Conservation (phyloP, 768 basidiomycete genomes). For the Tephrocybe sp. region DNA sequence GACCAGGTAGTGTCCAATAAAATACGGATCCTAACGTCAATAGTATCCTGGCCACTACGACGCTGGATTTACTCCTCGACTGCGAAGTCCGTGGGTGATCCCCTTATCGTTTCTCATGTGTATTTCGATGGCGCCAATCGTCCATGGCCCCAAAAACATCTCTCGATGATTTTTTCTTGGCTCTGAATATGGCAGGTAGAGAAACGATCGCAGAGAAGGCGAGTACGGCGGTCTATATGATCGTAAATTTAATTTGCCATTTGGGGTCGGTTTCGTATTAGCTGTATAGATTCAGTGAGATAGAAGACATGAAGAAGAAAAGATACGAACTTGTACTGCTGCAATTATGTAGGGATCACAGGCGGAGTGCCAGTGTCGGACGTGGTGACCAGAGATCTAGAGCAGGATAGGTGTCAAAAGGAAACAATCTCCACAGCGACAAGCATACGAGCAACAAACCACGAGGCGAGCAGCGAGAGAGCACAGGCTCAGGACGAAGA, state of each 20-base stretch:
- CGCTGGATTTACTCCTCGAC: not conserved
- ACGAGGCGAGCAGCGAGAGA: no score
- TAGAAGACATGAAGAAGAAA: no score
- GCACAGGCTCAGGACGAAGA: no score
- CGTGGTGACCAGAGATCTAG: no score
- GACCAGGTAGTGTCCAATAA: slow-evolving; percentile 49
- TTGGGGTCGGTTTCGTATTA: slow-evolving; percentile 75
- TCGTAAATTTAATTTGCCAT: slow-evolving; percentile 74
- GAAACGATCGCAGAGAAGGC: slow-evolving; percentile 48
- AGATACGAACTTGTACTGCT: slow-evolving; percentile 62
- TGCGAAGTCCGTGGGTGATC: no score
- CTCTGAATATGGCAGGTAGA: slow-evolving; percentile 38
- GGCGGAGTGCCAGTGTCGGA: slow-evolving; percentile 52
- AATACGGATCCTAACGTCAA: slow-evolving; percentile 32
- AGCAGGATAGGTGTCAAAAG: no score
- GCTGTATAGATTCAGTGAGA: no score
- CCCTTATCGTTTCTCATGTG: not conserved
- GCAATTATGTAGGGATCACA: slow-evolving; percentile 53
- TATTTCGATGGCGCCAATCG: slow-evolving; percentile 20
- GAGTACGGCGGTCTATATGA: slow-evolving; percentile 62
- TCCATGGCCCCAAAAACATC: slow-evolving; percentile 57
- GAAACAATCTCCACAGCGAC: no score
- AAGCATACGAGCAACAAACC: no score
- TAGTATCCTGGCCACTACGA: slow-evolving; percentile 22
- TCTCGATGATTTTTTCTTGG: slow-evolving; percentile 33